These are phyloP conservation scores for Carex arenaria DNA, from an alignment of 202 grass and related monocot species.

Conservation along the genomic window DNA sequence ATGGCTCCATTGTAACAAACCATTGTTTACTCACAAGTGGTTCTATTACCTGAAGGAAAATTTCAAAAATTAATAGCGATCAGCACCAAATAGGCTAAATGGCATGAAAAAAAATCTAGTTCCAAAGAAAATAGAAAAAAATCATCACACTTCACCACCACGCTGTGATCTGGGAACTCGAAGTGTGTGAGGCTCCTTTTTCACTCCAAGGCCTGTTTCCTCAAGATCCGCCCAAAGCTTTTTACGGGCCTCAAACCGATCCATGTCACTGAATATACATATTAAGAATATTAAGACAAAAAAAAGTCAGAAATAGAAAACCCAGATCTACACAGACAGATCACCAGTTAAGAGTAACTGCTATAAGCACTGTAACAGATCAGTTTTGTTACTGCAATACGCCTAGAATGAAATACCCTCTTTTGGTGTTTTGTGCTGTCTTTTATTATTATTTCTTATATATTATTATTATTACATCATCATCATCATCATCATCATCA, in stretches of 20 bases:
- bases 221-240: conserved; percentile 95
- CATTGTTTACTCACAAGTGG: conserved; percentile 98
- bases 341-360: not conserved
- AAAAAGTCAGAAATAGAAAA: conserved; percentile 12
- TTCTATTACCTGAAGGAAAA: conserved; percentile 75
- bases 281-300: conserved; percentile 16
- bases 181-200: conserved; percentile 85
- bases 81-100: not conserved
- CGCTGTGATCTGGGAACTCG: conserved; percentile 97
- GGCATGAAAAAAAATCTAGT: conserved; percentile 13
- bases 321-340: not conserved
- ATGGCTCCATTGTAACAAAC: conserved; percentile 97
- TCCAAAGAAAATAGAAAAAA: conserved; percentile 34
- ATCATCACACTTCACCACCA: conserved; percentile 82
- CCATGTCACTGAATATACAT: conserved; percentile 66
- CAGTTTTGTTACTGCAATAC: not conserved
- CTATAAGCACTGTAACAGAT: not conserved
- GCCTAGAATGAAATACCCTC: not conserved
- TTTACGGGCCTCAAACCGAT: conserved; percentile 86
- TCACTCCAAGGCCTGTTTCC: conserved; percentile 79
- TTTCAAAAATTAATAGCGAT: conserved; percentile 24
- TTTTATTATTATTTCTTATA: not conserved
- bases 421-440: not conserved
- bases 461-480: not conserved
- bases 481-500: not conserved